A percentile compares a stretch with the other conserved stretches of the same genome.
These are phyloP conservation scores for Gillenia trifoliata DNA, from an alignment of 306 rosid genomes.

Conservation along the genomic window DNA sequence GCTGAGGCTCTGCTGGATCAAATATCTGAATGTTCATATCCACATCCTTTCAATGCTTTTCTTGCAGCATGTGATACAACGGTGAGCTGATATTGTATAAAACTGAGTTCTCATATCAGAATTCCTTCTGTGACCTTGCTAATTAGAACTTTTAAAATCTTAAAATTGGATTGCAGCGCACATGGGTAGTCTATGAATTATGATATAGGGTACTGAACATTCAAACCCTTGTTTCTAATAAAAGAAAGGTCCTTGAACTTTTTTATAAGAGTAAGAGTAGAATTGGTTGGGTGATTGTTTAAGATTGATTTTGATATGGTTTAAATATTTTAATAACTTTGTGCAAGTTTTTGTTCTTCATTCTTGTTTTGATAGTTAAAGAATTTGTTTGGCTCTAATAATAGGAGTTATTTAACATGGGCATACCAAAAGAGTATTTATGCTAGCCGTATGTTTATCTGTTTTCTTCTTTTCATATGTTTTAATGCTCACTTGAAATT, in stretches of 20 bases:
- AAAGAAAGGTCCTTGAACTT: not conserved
- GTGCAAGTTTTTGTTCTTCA: not conserved
- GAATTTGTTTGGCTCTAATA: slow-evolving; percentile 10
- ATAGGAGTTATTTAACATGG: not conserved
- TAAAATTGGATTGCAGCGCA: not conserved
- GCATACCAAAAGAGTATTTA: not conserved
- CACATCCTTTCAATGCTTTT: slow-evolving; percentile 57
- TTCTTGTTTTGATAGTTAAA: slow-evolving; percentile 3
- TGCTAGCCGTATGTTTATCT: not conserved
- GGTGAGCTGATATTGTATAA: slow-evolving; percentile 48
- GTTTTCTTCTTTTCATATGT: not conserved
- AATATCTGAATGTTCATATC: slow-evolving; percentile 33
- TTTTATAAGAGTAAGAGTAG: not conserved
- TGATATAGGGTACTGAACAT: not conserved
- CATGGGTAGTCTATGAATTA: not conserved
- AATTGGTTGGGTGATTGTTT: not conserved
- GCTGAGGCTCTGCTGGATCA: slow-evolving; percentile 70
- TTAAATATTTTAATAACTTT: not conserved
- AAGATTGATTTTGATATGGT: not conserved
- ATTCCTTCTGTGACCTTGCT: not conserved
- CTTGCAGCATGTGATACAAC: slow-evolving; percentile 52
- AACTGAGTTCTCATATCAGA: slow-evolving; percentile 9
- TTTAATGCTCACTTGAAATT: not conserved
- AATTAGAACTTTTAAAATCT: slow-evolving; percentile 4
- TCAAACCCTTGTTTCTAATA: not conserved